A percentile compares a stretch with the other conserved stretches of the same genome.
Evolutionary conservation across 106 monocot species (phyloP).

Genomic region (Acorus gramineus): DNA sequence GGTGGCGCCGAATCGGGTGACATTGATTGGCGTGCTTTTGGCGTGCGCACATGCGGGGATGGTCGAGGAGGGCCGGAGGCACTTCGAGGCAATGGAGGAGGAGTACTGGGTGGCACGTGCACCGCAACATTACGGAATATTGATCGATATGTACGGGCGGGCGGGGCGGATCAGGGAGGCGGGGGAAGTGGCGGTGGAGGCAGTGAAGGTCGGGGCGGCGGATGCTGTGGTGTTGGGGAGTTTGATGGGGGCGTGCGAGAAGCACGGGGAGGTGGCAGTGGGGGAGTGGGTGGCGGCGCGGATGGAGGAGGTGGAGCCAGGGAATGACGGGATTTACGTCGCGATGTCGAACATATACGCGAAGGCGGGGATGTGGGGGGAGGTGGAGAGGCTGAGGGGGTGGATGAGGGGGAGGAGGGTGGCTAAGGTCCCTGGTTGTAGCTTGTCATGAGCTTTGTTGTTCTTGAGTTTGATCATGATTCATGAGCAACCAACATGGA

Average conservation of each 20-base stretch:
- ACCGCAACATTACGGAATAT: slow-evolving; percentile 53
- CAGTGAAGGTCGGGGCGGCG: slow-evolving; percentile 27
- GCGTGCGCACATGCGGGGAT: slow-evolving; percentile 63
- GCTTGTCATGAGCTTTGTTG: slow-evolving; percentile 9
- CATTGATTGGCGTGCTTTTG: slow-evolving; percentile 43
- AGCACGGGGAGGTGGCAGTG: slow-evolving; percentile 41
- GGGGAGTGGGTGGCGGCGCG: slow-evolving; percentile 52
- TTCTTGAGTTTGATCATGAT: no score
- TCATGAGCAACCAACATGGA: no score
- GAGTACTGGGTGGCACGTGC: slow-evolving; percentile 28
- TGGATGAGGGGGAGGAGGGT: slow-evolving; percentile 39
- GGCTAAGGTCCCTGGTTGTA: slow-evolving; percentile 42
- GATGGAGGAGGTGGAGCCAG: slow-evolving; percentile 48
- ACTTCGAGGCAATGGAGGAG: slow-evolving; percentile 25
- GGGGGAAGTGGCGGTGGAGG: slow-evolving; percentile 29
- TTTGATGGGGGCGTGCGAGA: slow-evolving; percentile 70
- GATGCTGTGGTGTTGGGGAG: slow-evolving; percentile 51
- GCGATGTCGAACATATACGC: slow-evolving; percentile 71
- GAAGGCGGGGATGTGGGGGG: slow-evolving; percentile 32
- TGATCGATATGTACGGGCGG: slow-evolving; percentile 58
- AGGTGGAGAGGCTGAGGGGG: slow-evolving; percentile 38
- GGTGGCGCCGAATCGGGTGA: slow-evolving; percentile 43
- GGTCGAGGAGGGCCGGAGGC: slow-evolving; percentile 39
- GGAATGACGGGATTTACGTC: slow-evolving; percentile 79
- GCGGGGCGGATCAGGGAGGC: slow-evolving; percentile 57